Percentiles rank a stretch among this genome's conserved stretches.
Evolutionary conservation across 1,284 basidiomycete genomes (phyloP).

Genomic region (Rhodotorula sp.): DNA sequence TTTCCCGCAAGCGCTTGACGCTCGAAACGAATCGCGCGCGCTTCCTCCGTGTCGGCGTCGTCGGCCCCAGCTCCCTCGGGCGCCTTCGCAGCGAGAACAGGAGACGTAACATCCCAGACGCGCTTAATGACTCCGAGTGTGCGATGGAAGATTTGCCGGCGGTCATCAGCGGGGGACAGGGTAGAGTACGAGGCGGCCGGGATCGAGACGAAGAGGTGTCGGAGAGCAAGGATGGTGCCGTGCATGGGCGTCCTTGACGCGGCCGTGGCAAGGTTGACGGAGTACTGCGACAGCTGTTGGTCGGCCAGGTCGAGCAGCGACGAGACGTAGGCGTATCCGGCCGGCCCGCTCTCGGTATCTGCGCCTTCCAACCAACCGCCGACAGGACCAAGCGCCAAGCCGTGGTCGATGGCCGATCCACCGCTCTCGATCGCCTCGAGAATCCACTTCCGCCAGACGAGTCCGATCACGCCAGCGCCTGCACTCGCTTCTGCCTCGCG

Average conservation of each 20-base stretch:
- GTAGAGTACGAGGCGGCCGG: slow-evolving; percentile 15
- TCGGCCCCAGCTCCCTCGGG: slow-evolving; percentile 39
- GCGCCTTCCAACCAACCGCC: slow-evolving; percentile 27
- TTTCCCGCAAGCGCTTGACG: background rate
- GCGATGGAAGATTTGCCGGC: slow-evolving; percentile 40
- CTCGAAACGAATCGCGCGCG: slow-evolving; percentile 3
- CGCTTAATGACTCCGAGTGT: slow-evolving; percentile 42
- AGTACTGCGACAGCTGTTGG: slow-evolving; percentile 39
- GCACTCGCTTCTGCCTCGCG: slow-evolving; percentile 39
- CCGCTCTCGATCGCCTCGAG: slow-evolving; percentile 31
- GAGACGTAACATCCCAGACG: slow-evolving; percentile 46
- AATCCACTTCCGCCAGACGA: slow-evolving; percentile 43
- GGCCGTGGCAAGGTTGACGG: slow-evolving; percentile 41
- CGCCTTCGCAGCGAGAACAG: slow-evolving; percentile 47
- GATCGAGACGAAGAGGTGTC: slow-evolving; percentile 44
- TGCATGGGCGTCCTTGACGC: slow-evolving; percentile 46
- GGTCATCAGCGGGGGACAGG: slow-evolving; percentile 20
- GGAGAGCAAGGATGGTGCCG: slow-evolving; percentile 48
- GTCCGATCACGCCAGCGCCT: slow-evolving; percentile 43
- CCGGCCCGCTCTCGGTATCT: slow-evolving; percentile 3
- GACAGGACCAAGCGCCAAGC: slow-evolving; percentile 26
- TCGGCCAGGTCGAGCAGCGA: slow-evolving; percentile 37
- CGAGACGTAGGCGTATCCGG: slow-evolving; percentile 29
- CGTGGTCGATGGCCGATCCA: slow-evolving; percentile 11
- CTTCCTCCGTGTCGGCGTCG: slow-evolving; percentile 27